Conservation (phyloP, 2,329 filamentous ascomycete species). For the Geosmithia putterillii region DNA sequence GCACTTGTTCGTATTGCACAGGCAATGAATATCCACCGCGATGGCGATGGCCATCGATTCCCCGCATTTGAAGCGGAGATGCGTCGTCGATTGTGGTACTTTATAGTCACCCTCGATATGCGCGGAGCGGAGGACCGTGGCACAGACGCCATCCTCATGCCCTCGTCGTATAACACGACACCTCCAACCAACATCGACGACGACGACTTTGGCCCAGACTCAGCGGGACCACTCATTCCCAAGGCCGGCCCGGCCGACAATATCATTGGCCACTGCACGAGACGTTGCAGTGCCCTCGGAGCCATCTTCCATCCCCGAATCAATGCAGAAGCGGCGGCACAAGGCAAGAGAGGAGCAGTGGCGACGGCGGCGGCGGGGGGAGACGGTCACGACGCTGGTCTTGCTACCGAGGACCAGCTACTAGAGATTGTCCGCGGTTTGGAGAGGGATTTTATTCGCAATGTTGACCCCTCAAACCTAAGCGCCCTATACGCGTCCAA, state of each 20-base stretch:
- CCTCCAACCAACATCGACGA: constrained; percentile 43
- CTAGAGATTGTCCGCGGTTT: constrained; percentile 23
- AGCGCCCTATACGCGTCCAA: constrained; percentile 23
- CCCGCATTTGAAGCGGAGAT: constrained; percentile 44
- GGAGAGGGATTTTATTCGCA: constrained; percentile 24
- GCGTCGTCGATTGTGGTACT: constrained; percentile 49
- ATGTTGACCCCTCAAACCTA: constrained; percentile 17
- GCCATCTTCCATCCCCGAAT: constrained; percentile 18
- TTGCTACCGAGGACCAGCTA: constrained; percentile 24
- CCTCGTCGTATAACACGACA: constrained; percentile 30
- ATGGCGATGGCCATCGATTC: constrained; percentile 21
- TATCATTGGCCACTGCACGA: constrained; percentile 25
- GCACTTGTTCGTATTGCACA: constrained; percentile 30
- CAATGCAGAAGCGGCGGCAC: background rate
- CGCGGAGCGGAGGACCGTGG: constrained; percentile 42
- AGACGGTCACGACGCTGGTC: constrained; percentile 7
- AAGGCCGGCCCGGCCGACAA: constrained; percentile 23
- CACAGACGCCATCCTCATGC: constrained; percentile 27
- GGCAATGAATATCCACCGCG: constrained; percentile 26
- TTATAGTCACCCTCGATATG: constrained; percentile 48
- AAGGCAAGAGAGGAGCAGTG: background rate
- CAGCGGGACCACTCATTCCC: constrained; percentile 16
- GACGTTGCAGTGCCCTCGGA: constrained; percentile 26
- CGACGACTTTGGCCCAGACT: constrained; percentile 30
- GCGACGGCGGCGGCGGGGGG: constrained; percentile 7